A percentile compares a stretch with the other conserved stretches of the same genome.
These are phyloP conservation scores for Obelidium mucronatum DNA, from an alignment of 192 early-diverging fungal genomes.

Conservation along the genomic window DNA sequence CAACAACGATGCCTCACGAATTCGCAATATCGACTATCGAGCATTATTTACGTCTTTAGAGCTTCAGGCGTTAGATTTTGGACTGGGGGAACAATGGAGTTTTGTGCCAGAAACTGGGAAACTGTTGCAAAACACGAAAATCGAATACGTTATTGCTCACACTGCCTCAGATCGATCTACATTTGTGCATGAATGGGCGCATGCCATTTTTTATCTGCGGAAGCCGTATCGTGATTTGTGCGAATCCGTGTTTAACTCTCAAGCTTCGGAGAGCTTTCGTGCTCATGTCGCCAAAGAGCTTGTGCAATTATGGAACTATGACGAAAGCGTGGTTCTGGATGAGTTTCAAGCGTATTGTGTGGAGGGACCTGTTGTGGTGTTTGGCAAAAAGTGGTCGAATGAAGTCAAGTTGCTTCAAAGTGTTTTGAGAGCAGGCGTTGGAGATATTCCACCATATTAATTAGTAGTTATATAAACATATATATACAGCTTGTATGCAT, in stretches of 20 bases:
- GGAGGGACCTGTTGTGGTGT: slow-evolving; percentile 51
- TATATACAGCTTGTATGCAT: too few species aligned
- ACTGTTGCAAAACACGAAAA: neutral
- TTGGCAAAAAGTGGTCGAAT: slow-evolving; percentile 53
- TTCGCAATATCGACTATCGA: neutral
- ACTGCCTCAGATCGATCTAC: slow-evolving; percentile 46
- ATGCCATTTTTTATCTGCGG: slow-evolving; percentile 47
- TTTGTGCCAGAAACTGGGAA: neutral
- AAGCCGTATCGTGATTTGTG: slow-evolving; percentile 36
- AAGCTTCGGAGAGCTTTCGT: slow-evolving; percentile 19
- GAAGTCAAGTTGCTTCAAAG: slow-evolving; percentile 30
- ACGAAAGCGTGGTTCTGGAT: slow-evolving; percentile 45
- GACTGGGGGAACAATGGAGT: slow-evolving; percentile 1
- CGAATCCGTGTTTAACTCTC: slow-evolving; percentile 18
- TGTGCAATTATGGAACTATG: slow-evolving; percentile 48
- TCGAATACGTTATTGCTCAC: slow-evolving; percentile 51
- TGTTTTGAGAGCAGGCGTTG: slow-evolving; percentile 17
- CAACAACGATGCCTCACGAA: neutral
- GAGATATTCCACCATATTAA: slow-evolving; percentile 9
- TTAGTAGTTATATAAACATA: neutral
- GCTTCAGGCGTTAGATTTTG: neutral
- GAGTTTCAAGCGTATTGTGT: slow-evolving; percentile 65
- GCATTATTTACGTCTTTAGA: neutral
- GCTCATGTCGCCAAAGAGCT: slow-evolving; percentile 51
- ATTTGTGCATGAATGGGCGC: slow-evolving; percentile 62